Evolutionary conservation across 2,329 filamentous ascomycete species (phyloP).

Genomic region (Tolypocladium tundrense): DNA sequence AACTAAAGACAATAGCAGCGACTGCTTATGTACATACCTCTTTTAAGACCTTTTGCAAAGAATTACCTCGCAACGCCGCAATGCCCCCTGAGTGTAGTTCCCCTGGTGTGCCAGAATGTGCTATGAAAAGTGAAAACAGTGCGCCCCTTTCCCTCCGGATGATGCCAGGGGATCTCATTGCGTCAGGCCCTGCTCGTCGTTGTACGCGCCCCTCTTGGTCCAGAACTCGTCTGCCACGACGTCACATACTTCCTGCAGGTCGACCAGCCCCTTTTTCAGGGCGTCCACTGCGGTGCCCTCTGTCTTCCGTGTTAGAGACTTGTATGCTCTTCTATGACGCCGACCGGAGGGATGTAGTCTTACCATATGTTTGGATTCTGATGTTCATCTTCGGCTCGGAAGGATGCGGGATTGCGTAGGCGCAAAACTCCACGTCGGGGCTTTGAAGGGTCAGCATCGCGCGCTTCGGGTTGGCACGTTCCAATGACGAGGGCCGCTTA

Average conservation of each 20-base stretch:
- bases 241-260: slow-evolving; percentile 86
- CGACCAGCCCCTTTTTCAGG: slow-evolving; percentile 78
- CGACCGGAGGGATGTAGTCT: slow-evolving; percentile 15
- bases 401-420: slow-evolving; percentile 94
- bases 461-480: not conserved
- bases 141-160: not conserved
- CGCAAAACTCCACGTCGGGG: slow-evolving; percentile 94
- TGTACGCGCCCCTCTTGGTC: slow-evolving; percentile 34
- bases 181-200: slow-evolving; percentile 21
- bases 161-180: slow-evolving; percentile 13
- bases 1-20: slow-evolving; percentile 33
- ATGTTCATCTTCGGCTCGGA: slow-evolving; percentile 96
- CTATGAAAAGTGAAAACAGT: not conserved
- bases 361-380: slow-evolving; percentile 93
- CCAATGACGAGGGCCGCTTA: slow-evolving; percentile 33
- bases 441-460: slow-evolving; percentile 34
- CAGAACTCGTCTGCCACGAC: slow-evolving; percentile 88
- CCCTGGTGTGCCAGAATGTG: not conserved
- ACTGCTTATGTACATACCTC: slow-evolving; percentile 25
- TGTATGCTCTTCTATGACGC: not conserved
- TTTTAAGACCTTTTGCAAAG: slow-evolving; percentile 7
- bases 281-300: slow-evolving; percentile 75
- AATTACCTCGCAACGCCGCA: slow-evolving; percentile 21
- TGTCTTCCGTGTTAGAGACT: slow-evolving; percentile 25
- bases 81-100: slow-evolving; percentile 10